Evolutionary conservation across 2,329 filamentous ascomycete species (phyloP), one percentile per base, ranked within the genome.

Genomic region (Apiospora pterosperma): DNA sequence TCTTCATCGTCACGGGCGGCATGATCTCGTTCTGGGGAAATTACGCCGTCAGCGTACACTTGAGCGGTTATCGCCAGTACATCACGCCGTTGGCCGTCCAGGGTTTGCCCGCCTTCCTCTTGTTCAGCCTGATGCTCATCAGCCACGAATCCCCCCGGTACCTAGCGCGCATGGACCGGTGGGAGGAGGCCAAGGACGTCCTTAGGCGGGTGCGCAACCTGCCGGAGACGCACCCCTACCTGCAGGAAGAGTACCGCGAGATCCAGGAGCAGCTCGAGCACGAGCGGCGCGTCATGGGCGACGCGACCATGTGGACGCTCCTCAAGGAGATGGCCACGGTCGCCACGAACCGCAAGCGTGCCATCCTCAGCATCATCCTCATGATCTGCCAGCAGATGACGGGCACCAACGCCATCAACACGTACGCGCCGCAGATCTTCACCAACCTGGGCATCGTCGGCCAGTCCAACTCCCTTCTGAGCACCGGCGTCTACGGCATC

Each of bases 381-480:
- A 81, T 89, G 89, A 78, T 91, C 42, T 91, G 88, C 74, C 90
- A 92, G 74, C 89, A 92, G 74, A 90, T 92, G 85, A 92, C 89
- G 0, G 89, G 88, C 74, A 76, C 74, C 14, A 79, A 76, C 65
- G 74, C 74, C 41, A 75, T 76, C 68, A 76, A 76, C 65, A 72
- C 72, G 31, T 76, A 76, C 63, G 74, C 74, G 25, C 74, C 74
- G 8, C 71, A 69, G 42, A 76, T 76, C 64, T 75, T 76, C 69
- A 68, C 69, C 59, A 72, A 73, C 63, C 71, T 78, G 21, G 76
- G 76, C 31, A 71, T 78, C 63, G 78, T 72, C 1, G 83, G 84
- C 0, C 85, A 81, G 16, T 73, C 78, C 42, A 82, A 81, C 64
- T 82, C 81, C 39, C 82, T 89, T 36, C 86, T 89, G 73, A 86